Evolutionary conservation across 768 basidiomycete genomes (phyloP).

Genomic region (Cystoderma amianthinum): DNA sequence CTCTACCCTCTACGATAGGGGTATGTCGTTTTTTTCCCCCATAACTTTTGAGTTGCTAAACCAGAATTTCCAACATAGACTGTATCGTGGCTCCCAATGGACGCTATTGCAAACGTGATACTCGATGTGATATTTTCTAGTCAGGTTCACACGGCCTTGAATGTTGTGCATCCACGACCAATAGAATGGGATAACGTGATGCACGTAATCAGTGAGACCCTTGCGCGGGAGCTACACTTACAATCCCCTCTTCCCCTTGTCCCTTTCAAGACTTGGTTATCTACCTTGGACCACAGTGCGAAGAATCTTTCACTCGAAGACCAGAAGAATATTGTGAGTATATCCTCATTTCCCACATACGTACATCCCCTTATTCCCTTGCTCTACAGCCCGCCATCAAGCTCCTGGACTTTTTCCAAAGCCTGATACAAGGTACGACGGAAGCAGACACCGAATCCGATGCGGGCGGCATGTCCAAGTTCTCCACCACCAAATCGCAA

Average conservation of each 20-base stretch:
- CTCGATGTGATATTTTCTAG: constrained; percentile 18
- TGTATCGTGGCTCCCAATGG: constrained; percentile 36
- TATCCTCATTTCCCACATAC: not conserved
- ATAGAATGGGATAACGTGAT: constrained; percentile 24
- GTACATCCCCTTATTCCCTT: not conserved
- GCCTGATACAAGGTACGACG: constrained; percentile 8
- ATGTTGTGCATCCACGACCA: constrained; percentile 31
- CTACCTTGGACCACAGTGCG: constrained; percentile 7
- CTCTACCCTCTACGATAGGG: not conserved
- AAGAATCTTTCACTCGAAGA: constrained; percentile 2
- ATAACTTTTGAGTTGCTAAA: not conserved
- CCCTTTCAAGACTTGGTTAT: constrained; percentile 14
- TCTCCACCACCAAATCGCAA: not conserved
- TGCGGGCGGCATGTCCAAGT: not conserved
- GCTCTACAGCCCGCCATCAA: constrained; percentile 23
- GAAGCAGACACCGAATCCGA: not conserved
- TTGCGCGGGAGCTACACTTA: constrained; percentile 4
- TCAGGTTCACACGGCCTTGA: constrained; percentile 18
- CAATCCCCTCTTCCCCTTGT: constrained; percentile 18
- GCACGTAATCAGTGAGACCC: constrained; percentile 11
- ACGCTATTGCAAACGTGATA: constrained; percentile 25
- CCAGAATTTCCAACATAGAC: constrained; percentile 11
- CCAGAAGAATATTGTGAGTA: constrained; percentile 5
- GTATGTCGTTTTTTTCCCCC: not conserved
- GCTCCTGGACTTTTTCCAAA: constrained; percentile 23